Evolutionary conservation across 179 eudicot species (phyloP).

Genomic region (Corrigiola litoralis): DNA sequence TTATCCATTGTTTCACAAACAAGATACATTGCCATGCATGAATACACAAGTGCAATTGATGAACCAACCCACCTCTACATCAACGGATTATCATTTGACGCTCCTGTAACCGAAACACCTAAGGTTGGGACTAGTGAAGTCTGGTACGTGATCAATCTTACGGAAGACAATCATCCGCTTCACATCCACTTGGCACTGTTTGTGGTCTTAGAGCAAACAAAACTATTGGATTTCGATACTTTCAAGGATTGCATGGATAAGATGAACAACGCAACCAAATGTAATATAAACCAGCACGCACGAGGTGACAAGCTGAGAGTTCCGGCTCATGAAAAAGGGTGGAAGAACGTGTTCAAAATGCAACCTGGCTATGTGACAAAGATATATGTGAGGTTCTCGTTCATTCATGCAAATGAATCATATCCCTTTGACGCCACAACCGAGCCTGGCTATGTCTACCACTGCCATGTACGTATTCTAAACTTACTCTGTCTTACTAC

Average conservation of each 20-base stretch:
- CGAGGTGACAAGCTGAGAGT: conserved; percentile 45
- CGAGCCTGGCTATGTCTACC: conserved; percentile 83
- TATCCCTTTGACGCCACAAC: conserved; percentile 70
- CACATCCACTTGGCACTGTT: conserved; percentile 69
- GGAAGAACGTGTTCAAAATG: conserved; percentile 93
- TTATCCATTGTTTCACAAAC: conserved; percentile 34
- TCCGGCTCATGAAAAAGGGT: conserved; percentile 59
- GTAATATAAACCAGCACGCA: conserved; percentile 44
- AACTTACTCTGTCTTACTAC: not conserved
- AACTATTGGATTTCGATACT: conserved; percentile 36
- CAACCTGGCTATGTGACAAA: conserved; percentile 65
- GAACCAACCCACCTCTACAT: conserved; percentile 76
- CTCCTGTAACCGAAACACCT: conserved; percentile 63
- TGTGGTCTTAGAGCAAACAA: conserved; percentile 43
- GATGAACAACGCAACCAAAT: conserved; percentile 51
- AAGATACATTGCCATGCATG: conserved; percentile 70
- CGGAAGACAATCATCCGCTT: conserved; percentile 86
- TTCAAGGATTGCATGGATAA: conserved; percentile 61
- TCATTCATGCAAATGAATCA: conserved; percentile 49
- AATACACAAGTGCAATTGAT: conserved; percentile 56
- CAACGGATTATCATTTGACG: conserved; percentile 57
- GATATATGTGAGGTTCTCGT: conserved; percentile 62
- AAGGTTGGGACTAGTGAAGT: conserved; percentile 64
- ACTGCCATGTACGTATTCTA: conserved; percentile 70
- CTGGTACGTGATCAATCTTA: conserved; percentile 80